Conservation (phyloP, 371 early-diverging fungal genomes). For the Mortierella sp. region DNA sequence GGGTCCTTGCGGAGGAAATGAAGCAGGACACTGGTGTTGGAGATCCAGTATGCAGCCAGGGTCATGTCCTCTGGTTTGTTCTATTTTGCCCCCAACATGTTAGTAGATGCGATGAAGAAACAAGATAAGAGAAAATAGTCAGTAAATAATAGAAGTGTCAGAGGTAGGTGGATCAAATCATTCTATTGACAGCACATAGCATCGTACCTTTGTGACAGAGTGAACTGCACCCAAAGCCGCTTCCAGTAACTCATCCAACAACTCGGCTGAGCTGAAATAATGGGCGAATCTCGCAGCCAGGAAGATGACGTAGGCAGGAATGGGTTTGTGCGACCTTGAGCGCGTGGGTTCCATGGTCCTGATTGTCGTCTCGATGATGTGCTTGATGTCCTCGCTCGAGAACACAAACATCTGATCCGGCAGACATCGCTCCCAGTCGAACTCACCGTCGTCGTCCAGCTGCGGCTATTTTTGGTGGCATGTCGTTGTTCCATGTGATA, state of each 20-base stretch:
- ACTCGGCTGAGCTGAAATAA: slow-evolving; percentile 77
- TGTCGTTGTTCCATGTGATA: neutral
- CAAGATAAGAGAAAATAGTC: no score
- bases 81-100: no score
- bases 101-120: no score
- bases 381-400: slow-evolving; percentile 71
- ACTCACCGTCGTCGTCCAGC: slow-evolving; percentile 61
- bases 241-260: slow-evolving; percentile 76
- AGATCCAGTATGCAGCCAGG: slow-evolving; percentile 82
- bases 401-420: slow-evolving; percentile 97
- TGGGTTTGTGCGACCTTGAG: slow-evolving; percentile 68
- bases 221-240: slow-evolving; percentile 72
- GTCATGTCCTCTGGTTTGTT: slow-evolving; percentile 58
- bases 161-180: no score
- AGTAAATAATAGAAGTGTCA: no score
- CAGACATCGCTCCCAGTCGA: slow-evolving; percentile 87
- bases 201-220: slow-evolving; percentile 65
- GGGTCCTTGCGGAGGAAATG: slow-evolving; percentile 86
- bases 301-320: slow-evolving; percentile 89
- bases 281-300: slow-evolving; percentile 91
- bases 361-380: slow-evolving; percentile 79
- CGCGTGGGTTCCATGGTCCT: slow-evolving; percentile 69
- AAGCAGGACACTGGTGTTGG: slow-evolving; percentile 81
- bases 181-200: no score
- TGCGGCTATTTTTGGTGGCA: slow-evolving; percentile 8